Evolutionary conservation across 2,329 filamentous ascomycete species (phyloP).

Genomic region (Ceratocystis cubensis): DNA sequence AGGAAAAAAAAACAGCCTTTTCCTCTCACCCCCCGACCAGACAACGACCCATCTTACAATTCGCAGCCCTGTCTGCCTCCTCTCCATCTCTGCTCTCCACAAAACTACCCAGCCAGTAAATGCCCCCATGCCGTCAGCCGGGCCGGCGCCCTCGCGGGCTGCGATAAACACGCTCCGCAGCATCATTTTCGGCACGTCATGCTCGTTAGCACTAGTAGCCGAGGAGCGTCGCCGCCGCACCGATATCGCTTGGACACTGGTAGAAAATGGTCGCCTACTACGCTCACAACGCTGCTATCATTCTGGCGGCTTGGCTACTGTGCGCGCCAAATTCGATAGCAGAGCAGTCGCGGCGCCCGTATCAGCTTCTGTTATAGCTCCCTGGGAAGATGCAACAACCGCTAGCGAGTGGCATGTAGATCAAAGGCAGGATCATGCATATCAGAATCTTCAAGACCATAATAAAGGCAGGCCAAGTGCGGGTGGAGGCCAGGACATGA

Average conservation of each 20-base stretch:
- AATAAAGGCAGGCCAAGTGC: background rate
- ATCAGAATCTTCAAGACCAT: background rate
- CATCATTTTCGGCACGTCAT: conserved; percentile 44
- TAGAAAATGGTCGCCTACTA: conserved; percentile 35
- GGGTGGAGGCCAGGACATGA: background rate
- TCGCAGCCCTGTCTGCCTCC: background rate
- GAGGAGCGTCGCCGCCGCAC: conserved; percentile 46
- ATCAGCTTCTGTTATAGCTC: background rate
- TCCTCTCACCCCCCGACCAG: background rate
- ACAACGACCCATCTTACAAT: background rate
- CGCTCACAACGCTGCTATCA: conserved; percentile 21
- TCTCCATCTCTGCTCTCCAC: background rate
- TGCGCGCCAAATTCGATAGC: conserved; percentile 18
- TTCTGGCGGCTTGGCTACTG: conserved; percentile 19
- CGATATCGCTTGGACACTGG: conserved; percentile 37
- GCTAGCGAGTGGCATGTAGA: background rate
- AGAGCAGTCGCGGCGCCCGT: background rate
- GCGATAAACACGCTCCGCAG: conserved; percentile 44
- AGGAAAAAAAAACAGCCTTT: background rate
- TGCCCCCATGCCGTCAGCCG: conserved; percentile 33
- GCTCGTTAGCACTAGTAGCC: conserved; percentile 41
- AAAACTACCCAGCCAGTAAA: background rate
- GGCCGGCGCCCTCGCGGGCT: conserved; percentile 42
- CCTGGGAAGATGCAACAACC: conserved; percentile 1
- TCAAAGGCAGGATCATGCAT: background rate